phyloP scores from a whole-genome alignment of 1,284 basidiomycete genomes.

The Cryptococcus jaspeensis region DNA sequence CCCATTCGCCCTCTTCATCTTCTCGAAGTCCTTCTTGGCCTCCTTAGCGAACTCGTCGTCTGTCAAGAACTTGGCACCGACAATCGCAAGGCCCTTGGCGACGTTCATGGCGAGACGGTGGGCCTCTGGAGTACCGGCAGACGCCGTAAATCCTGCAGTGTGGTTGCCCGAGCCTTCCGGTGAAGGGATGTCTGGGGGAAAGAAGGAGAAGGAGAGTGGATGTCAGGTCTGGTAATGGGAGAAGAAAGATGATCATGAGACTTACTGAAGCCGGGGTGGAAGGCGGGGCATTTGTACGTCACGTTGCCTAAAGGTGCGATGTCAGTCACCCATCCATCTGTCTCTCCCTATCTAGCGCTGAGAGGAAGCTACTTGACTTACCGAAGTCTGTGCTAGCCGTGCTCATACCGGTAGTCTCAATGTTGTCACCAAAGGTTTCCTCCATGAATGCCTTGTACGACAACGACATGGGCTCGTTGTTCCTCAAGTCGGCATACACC shows the following conservation, averaged over 20 bases:
- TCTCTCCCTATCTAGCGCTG: too few species aligned
- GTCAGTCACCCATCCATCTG: too few species aligned
- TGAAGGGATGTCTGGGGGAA: slow-evolving; percentile 16
- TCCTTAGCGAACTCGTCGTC: slow-evolving; percentile 43
- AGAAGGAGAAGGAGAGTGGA: too few species aligned
- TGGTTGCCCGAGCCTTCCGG: slow-evolving; percentile 27
- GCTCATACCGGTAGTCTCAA: slow-evolving; percentile 21
- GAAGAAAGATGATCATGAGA: background rate
- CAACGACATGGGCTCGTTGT: slow-evolving; percentile 23
- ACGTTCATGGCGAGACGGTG: slow-evolving; percentile 42
- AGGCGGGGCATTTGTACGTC: slow-evolving; percentile 26
- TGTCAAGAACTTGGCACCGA: slow-evolving; percentile 40
- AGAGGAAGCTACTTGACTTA: background rate
- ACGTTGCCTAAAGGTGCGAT: slow-evolving; percentile 27
- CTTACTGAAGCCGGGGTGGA: slow-evolving; percentile 27
- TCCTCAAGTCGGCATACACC: slow-evolving; percentile 33
- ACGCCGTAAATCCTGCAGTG: slow-evolving; percentile 29
- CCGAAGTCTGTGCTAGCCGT: slow-evolving; percentile 35
- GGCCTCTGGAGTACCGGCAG: slow-evolving; percentile 29
- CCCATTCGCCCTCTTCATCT: slow-evolving; percentile 28
- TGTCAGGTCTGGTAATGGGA: background rate
- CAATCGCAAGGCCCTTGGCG: slow-evolving; percentile 44
- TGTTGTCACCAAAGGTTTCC: slow-evolving; percentile 21
- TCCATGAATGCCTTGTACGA: slow-evolving; percentile 31
- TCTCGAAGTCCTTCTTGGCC: slow-evolving; percentile 26